Evolutionary conservation across 257 asterid species (phyloP).

Genomic region (Anisodus acutangulus): DNA sequence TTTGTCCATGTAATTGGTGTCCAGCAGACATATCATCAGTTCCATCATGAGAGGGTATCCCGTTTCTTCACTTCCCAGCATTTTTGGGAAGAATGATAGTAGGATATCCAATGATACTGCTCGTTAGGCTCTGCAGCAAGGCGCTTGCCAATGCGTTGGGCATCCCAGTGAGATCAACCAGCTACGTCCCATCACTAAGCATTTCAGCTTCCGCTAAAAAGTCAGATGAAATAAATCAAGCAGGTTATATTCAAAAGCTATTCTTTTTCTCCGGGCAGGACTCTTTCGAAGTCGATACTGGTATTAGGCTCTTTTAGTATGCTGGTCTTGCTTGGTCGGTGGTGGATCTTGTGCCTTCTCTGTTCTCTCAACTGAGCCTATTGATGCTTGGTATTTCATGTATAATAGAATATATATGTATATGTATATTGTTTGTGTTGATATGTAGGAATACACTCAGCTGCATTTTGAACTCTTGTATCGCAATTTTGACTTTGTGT

Average conservation of each 20-base stretch:
- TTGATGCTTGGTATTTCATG: conserved; percentile 45
- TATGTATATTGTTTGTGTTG: not conserved
- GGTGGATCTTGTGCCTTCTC: conserved; percentile 91
- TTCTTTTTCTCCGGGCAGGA: conserved; percentile 64
- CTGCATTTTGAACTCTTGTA: conserved; percentile 2
- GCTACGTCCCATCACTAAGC: conserved; percentile 69
- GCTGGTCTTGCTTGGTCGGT: conserved; percentile 97
- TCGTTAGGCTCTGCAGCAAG: conserved; percentile 89
- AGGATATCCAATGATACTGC: conserved; percentile 85
- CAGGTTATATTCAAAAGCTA: conserved; percentile 68
- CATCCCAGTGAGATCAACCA: conserved; percentile 77
- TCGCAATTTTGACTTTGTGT: conserved; percentile 14
- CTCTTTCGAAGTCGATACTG: conserved; percentile 83
- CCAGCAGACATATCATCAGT: conserved; percentile 90
- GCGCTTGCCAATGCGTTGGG: conserved; percentile 84
- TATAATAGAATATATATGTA: not conserved
- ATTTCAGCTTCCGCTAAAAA: conserved; percentile 50
- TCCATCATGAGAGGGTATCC: conserved; percentile 81
- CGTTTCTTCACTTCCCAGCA: conserved; percentile 65
- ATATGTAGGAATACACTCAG: conserved; percentile 21
- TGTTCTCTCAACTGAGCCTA: conserved; percentile 64
- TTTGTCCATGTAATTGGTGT: conserved; percentile 74
- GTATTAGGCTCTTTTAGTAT: conserved; percentile 92
- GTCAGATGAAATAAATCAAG: conserved; percentile 57
- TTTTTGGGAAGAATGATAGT: conserved; percentile 74